Evolutionary conservation across 2,329 filamentous ascomycete genomes (phyloP), one percentile per base, ranked within the genome.

Genomic region (Drechslerella dactyloides): DNA sequence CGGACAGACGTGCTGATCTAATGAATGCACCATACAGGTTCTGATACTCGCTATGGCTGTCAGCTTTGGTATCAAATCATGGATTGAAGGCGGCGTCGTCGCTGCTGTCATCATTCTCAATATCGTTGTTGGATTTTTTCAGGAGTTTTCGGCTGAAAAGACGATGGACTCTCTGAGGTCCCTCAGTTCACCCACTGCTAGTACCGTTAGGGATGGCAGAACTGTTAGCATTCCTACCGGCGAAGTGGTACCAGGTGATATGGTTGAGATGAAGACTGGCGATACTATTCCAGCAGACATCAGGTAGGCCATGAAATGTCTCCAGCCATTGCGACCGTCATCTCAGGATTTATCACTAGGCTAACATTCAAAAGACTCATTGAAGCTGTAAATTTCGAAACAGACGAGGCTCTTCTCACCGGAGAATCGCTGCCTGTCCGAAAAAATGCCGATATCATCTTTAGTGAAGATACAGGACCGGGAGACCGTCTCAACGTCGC

Each of bases 401-500:
- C 84, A 15, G 85, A 87, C 63, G 86, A 88, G 78, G 85, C 85
- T 4, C 81, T 87, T 19, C 81, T 88, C 23, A 88, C 86, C 13
- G 86, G 86, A 44, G 86, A 88, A 79, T 85, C 85, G 11, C 79
- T 86, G 1, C 86, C 86, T 23, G 83, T 87, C 1, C 81, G 79
- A 75, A 85, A 87, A 79, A 79, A 82, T 56, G 77, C 82, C 11
- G 80, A 82, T 40, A 79, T 78, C 69, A 82, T 82, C 58, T 86
- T 86, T 73, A 73, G 80, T 4, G 77, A 78, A 1, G 83, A 85
- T 15, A 84, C 85, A n/a, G 84, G 86, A 0, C 81, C 85, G 50
- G 86, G 85, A 48, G 86, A 88, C 76, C 82, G 85, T n/a, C 80
- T 85, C 55, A 88, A 88, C 75, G 81, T 88, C 54, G 84, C 83